phyloP scores from a whole-genome alignment of 108 stramenopile species.

The Aurantiochytrium sp. region DNA sequence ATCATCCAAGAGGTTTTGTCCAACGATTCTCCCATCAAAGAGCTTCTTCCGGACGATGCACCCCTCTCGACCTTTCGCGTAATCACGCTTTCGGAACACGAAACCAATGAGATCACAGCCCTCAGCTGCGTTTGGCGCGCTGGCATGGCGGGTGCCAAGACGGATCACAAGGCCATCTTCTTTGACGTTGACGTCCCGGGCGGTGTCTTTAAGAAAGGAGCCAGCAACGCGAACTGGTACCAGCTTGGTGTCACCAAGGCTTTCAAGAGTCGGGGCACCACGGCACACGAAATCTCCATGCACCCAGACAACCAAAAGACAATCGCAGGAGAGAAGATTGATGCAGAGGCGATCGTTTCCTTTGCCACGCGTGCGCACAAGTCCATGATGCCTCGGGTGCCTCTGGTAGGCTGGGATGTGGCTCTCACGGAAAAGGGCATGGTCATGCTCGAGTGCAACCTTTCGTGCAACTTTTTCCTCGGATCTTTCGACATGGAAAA shows the following conservation, averaged over 20 bases:
- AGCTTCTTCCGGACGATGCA: conserved; percentile 73
- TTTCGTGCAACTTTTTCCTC: conserved; percentile 61
- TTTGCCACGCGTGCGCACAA: conserved; percentile 41
- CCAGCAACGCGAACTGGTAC: conserved; percentile 96
- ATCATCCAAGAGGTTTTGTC: conserved; percentile 79
- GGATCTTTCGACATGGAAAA: conserved; percentile 22
- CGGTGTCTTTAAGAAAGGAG: conserved; percentile 72
- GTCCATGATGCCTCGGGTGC: conserved; percentile 28
- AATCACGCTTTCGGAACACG: conserved; percentile 69
- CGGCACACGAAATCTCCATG: conserved; percentile 23
- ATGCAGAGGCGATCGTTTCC: conserved; percentile 21
- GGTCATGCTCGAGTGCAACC: conserved; percentile 45
- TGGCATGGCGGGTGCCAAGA: conserved; percentile 72
- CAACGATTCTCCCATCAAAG: conserved; percentile 38
- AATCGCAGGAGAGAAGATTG: conserved; percentile 36
- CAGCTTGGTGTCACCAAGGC: conserved; percentile 55
- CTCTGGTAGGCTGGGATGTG: conserved; percentile 53
- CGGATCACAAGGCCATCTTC: conserved; percentile 88
- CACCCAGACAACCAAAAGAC: conserved; percentile 43
- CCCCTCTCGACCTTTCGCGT: conserved; percentile 96
- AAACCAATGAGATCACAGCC: conserved; percentile 44
- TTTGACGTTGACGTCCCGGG: conserved; percentile 86
- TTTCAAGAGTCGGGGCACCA: conserved; percentile 26
- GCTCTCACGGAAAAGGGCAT: conserved; percentile 48
- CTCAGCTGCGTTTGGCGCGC: conserved; percentile 90